Evolutionary conservation across 129 eudicot species (phyloP).

Genomic region (Lonicera japonica): DNA sequence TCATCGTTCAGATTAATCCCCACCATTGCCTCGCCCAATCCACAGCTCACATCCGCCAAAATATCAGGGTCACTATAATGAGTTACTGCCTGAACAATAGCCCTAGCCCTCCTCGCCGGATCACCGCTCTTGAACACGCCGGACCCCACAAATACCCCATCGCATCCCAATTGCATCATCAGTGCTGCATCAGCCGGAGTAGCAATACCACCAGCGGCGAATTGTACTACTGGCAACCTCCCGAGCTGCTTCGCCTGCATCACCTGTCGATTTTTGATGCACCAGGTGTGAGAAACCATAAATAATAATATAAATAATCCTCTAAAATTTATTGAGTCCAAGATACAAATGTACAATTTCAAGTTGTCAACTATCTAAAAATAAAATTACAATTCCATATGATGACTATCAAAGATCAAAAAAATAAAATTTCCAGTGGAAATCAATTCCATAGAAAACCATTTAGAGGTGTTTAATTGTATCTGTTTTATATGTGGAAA

Average conservation of each 20-base stretch:
- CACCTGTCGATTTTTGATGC: no score
- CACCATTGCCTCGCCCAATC: constrained; percentile 86
- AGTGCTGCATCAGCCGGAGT: constrained; percentile 66
- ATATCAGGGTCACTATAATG: constrained; percentile 70
- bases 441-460: no score
- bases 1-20: constrained; percentile 75
- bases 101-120: constrained; percentile 70
- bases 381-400: no score
- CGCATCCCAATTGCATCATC: constrained; percentile 72
- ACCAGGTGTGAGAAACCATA: no score
- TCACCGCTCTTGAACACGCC: constrained; percentile 61
- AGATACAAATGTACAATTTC: no score
- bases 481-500: no score
- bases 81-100: constrained; percentile 85
- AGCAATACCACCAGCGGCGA: constrained; percentile 65
- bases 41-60: constrained; percentile 80
- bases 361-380: no score
- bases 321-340: no score
- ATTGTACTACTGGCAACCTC: constrained; percentile 56
- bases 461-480: no score
- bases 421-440: no score
- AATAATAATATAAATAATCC: no score
- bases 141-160: constrained; percentile 60
- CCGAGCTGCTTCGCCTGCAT: constrained; percentile 54
- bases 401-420: no score